Base-by-base conservation (phyloP, 225 moss, liverwort and hornwort species). In the Antitrichia curtipendula region DNA sequence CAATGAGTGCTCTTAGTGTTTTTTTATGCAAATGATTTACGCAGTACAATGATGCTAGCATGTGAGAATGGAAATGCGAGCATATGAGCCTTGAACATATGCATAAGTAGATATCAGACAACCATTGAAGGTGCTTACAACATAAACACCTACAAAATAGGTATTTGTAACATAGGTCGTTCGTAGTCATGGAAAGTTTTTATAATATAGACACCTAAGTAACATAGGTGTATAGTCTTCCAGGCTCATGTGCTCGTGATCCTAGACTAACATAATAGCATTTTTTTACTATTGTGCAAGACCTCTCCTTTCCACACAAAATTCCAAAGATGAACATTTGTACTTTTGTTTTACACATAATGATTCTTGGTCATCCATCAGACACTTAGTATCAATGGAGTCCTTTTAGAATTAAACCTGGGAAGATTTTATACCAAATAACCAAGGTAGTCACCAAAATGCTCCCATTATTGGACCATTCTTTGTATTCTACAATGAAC, bases 341-440 rank as follows among this genome's bases (percentile, higher is more conserved):
- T 0, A n/a, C 12, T 66, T 21, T 34, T 66, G 21, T 66, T 19
- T 18, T n/a, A 12, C 3, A 21, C 13, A 38, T 7, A 66, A 22
- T 7, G 22, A 38, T 38, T 66, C 18, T 21, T 7, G 38, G 2
- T n/a, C 38, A 12, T 66, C 22, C 13, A 38, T 68, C 2, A 0
- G 13, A 38, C 12, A 38, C 7, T 68, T 22, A n/a, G 36, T 20
- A 3, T 36, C 1, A 2, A 0, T 0, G 0, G 1, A 1, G 1
- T 20, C 36, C 4, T 20, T 65, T 0, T 1, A 20, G 12, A 1
- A 5, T 21, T 21, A 21, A n/a, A n/a, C 3, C n/a, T n/a, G n/a
- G n/a, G n/a, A n/a, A n/a, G n/a, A n/a, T n/a, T n/a, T n/a, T n/a
- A n/a, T n/a, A n/a, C n/a, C n/a, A n/a, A n/a, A n/a, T n/a, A n/a